phyloP scores from a whole-genome alignment of 179 eudicot species.

The Camellia oleifera region DNA sequence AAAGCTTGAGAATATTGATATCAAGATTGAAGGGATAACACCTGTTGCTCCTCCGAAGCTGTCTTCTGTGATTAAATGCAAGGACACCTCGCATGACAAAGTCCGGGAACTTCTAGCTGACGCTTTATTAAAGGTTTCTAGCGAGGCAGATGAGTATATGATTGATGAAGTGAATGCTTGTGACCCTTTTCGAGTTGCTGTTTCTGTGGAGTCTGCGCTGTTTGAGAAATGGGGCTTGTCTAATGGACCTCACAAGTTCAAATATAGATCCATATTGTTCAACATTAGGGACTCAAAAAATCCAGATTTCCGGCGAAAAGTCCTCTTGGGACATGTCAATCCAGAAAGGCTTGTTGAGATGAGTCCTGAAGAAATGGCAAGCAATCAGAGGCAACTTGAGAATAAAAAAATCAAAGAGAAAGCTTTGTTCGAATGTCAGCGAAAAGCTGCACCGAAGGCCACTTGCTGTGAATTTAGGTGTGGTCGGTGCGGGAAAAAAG shows the following conservation, averaged over 20 bases:
- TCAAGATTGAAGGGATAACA: too few species aligned
- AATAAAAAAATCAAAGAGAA: constrained; percentile 58
- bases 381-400: constrained; percentile 47
- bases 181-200: constrained; percentile 74
- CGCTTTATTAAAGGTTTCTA: constrained; percentile 47
- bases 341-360: constrained; percentile 46
- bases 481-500: constrained; percentile 61
- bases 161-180: constrained; percentile 36
- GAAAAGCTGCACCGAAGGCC: constrained; percentile 52
- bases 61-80: constrained; percentile 44
- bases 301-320: constrained; percentile 70
- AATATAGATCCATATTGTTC: constrained; percentile 66
- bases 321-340: constrained; percentile 51
- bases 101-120: constrained; percentile 60
- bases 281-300: constrained; percentile 69
- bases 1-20: too few species aligned
- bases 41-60: background rate
- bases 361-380: constrained; percentile 75
- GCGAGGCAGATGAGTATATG: constrained; percentile 36
- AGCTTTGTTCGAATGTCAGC: constrained; percentile 65
- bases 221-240: constrained; percentile 69
- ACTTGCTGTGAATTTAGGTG: constrained; percentile 66
- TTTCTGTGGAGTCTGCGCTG: constrained; percentile 58
- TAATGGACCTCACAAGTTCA: constrained; percentile 53
- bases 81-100: constrained; percentile 51